Evolutionary conservation across 441 rosid species (phyloP), one percentile per base, ranked within the genome.

Genomic region (Jatropha podagrica): DNA sequence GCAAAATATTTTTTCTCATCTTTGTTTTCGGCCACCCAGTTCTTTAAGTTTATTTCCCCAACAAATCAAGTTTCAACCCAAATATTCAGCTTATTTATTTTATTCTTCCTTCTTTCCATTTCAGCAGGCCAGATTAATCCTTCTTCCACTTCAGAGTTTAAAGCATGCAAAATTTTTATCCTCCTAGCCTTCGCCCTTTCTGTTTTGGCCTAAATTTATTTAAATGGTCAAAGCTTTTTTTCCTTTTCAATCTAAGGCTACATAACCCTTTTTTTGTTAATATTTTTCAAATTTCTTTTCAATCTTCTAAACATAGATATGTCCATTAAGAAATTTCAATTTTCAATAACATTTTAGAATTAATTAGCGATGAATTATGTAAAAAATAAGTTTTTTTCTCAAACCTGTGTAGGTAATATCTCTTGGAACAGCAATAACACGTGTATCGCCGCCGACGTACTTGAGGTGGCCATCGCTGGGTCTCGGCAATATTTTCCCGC

Each of bases 361-460:
- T 6, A 6, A 13, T 48, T 48, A 20, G 6, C 9, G 46, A 5
- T 8, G 9, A 42, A 42, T 42, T 4, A 42, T 4, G 0, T 8
- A 8, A 42, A 1, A 42, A 42, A 42, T 42, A 42, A 5, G 9
- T 42, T 4, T 42, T 4, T 42, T 4, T 42, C 4, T 7, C 9
- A 20, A 38, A 84, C 98, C 95, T 65, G 91, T 69, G 81, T 87
- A 84, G 55, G 67, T 78, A 76, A 87, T 79, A 73, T 88, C 88
- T 7, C 87, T 87, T 41, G 86, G 80, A 66, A 93, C 83, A 40
- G 91, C 85, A 64, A 93, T 76, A 73, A 91, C 91, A 3, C 98
- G 97, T 37, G 97, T 93, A 80, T 93, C 99, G 1, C 99, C 97
- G 32, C 98, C 97, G 37, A 89, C 88, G 69, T 95, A 95, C 81